Evolutionary conservation across 306 rosid genomes (phyloP).

Genomic region (Bauhinia variegata): DNA sequence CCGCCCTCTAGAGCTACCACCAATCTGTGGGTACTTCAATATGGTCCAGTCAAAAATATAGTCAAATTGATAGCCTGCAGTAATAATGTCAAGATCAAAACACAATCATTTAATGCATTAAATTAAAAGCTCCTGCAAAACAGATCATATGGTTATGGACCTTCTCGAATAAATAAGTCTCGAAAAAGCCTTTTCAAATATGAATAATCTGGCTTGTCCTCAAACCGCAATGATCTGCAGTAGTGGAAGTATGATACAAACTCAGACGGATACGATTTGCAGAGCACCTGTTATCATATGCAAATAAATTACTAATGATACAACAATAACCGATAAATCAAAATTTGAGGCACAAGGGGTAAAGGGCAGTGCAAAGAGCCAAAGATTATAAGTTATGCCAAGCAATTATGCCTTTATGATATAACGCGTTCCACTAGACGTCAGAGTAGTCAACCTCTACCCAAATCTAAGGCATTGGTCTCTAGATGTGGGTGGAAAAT

Average conservation of each 20-base stretch:
- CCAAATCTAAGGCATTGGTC: conserved; percentile 16
- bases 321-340: conserved; percentile 33
- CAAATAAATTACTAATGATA: no score
- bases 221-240: conserved; percentile 93
- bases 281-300: conserved; percentile 76
- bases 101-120: conserved; percentile 11
- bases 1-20: conserved; percentile 75
- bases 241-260: conserved; percentile 97
- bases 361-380: neutral
- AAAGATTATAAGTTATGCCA: conserved; percentile 25
- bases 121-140: conserved; percentile 22
- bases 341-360: conserved; percentile 10
- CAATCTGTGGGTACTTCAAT: conserved; percentile 74
- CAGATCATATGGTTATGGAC: conserved; percentile 35
- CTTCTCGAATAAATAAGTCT: conserved; percentile 96
- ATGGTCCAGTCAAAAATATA: conserved; percentile 90
- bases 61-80: conserved; percentile 85
- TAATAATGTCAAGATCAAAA: conserved; percentile 37
- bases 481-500: conserved; percentile 19
- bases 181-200: conserved; percentile 94
- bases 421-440: conserved; percentile 12
- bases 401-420: neutral
- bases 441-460: conserved; percentile 13
- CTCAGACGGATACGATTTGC: conserved; percentile 91
- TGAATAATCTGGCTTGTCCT: conserved; percentile 99